A percentile compares a stretch with the other conserved stretches of the same genome.
phyloP scores from a whole-genome alignment of 805 yeast species.

The Zygosaccharomyces gambellarensis region DNA sequence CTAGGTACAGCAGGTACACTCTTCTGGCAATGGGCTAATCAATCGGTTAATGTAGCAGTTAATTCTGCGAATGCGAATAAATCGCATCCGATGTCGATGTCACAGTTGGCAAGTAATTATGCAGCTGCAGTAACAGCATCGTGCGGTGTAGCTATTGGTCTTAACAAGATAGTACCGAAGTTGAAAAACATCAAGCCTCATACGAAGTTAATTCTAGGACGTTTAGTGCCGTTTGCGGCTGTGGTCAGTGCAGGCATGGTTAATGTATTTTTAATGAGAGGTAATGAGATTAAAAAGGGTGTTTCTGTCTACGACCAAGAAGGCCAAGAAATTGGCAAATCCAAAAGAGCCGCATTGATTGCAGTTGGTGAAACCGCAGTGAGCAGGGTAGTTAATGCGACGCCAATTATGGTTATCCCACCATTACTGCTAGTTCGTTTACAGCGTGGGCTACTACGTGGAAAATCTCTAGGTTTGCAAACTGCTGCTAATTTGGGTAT shows the following conservation, averaged over 20 bases:
- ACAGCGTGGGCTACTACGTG: conserved; percentile 65
- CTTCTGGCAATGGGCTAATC: conserved; percentile 98
- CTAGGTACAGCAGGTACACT: conserved; percentile 84
- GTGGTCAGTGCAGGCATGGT: conserved; percentile 96
- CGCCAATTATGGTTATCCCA: conserved; percentile 96
- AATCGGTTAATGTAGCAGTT: conserved; percentile 92
- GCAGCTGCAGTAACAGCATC: conserved; percentile 88
- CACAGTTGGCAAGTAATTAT: conserved; percentile 75
- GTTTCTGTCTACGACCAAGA: conserved; percentile 66
- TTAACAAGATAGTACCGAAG: conserved; percentile 86
- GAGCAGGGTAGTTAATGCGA: conserved; percentile 89
- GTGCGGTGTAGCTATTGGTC: conserved; percentile 91
- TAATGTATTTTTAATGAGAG: conserved; percentile 94
- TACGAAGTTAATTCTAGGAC: conserved; percentile 66
- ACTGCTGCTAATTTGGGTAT: conserved; percentile 77
- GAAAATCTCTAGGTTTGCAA: conserved; percentile 60
- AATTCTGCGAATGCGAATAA: conserved; percentile 95
- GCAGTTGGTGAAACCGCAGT: conserved; percentile 98
- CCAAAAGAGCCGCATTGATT: conserved; percentile 79
- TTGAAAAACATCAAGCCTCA: conserved; percentile 63
- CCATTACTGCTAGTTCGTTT: conserved; percentile 77
- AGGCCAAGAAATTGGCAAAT: conserved; percentile 62
- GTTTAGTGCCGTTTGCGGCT: conserved; percentile 97
- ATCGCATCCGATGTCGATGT: conserved; percentile 79
- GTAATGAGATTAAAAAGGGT: conserved; percentile 86